Conservation (phyloP, 768 basidiomycete genomes). For the Tricholoma flavovirens region DNA sequence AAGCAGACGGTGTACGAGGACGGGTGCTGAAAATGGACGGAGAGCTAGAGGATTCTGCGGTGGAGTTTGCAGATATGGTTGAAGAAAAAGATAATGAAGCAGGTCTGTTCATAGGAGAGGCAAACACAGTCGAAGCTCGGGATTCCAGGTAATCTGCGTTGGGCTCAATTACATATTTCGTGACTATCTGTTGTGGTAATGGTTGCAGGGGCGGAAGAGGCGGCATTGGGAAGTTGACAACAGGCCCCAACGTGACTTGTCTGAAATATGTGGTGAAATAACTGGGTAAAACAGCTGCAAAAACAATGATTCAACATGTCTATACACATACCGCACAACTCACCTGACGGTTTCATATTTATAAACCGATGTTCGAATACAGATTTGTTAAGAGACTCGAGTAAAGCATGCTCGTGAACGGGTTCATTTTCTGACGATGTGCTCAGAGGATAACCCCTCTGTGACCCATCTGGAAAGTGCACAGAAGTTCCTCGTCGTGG, state of each 20-base stretch:
- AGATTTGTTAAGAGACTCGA: slow-evolving; percentile 61
- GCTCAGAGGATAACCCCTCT: slow-evolving; percentile 28
- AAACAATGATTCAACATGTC: neutral
- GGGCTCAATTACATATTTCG: slow-evolving; percentile 33
- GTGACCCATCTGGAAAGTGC: slow-evolving; percentile 44
- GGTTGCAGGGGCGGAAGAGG: slow-evolving; percentile 60
- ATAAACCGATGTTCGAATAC: slow-evolving; percentile 70
- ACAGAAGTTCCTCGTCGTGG: slow-evolving; percentile 43
- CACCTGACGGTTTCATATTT: slow-evolving; percentile 64
- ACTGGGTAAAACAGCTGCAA: slow-evolving; percentile 56
- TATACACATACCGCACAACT: slow-evolving; percentile 15
- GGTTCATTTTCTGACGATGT: slow-evolving; percentile 27
- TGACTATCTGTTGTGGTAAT: slow-evolving; percentile 39
- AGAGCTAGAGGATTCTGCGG: slow-evolving; percentile 19
- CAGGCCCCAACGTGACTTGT: slow-evolving; percentile 55
- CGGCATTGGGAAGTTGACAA: slow-evolving; percentile 64
- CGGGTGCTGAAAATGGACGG: slow-evolving; percentile 21
- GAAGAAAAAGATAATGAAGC: slow-evolving; percentile 52
- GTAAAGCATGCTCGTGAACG: slow-evolving; percentile 61
- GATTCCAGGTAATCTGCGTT: slow-evolving; percentile 29
- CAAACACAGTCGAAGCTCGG: slow-evolving; percentile 31
- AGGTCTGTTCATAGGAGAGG: slow-evolving; percentile 32
- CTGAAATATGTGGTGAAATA: slow-evolving; percentile 70
- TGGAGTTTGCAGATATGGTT: slow-evolving; percentile 32
- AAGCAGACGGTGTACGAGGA: slow-evolving; percentile 27